Percentiles rank a stretch among this genome's conserved stretches.
Evolutionary conservation across 176 grass and related monocot species (phyloP).

Genomic region (Ensete glaucum): DNA sequence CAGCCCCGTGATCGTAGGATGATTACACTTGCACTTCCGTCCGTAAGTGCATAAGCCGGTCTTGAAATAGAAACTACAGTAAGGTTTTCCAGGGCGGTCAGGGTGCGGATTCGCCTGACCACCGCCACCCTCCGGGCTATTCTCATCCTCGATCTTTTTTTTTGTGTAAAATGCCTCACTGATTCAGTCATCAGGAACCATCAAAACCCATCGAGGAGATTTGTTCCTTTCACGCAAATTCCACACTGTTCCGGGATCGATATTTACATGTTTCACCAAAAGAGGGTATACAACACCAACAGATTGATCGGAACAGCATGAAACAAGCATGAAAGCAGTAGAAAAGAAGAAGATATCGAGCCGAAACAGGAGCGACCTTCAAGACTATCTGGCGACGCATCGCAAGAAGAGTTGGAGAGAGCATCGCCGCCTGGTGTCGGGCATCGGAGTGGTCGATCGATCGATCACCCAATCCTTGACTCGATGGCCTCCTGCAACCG

Average conservation of each 20-base stretch:
- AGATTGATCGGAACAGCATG: background rate
- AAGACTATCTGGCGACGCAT: background rate
- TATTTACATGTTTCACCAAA: background rate
- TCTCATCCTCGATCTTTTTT: slow-evolving; percentile 16
- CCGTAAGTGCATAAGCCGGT: slow-evolving; percentile 34
- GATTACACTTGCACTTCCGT: slow-evolving; percentile 38
- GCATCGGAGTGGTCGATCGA: background rate
- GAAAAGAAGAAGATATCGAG: too few species aligned
- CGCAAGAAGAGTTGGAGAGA: background rate
- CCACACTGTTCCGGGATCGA: background rate
- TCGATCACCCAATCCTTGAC: background rate
- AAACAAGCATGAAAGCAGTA: background rate
- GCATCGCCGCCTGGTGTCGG: background rate
- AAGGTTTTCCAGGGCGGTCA: slow-evolving; percentile 29
- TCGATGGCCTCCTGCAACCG: background rate
- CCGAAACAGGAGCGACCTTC: background rate
- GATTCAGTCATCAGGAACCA: slow-evolving; percentile 15
- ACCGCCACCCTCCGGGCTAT: background rate
- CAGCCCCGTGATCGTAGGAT: slow-evolving; percentile 25
- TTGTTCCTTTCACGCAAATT: background rate
- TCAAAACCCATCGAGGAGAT: slow-evolving; percentile 3
- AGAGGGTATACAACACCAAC: background rate
- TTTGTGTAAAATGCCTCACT: slow-evolving; percentile 9
- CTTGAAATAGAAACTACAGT: slow-evolving; percentile 37
- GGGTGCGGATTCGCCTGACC: slow-evolving; percentile 20